Evolutionary conservation across 1,139 yeast species (phyloP).

Genomic region (Zygosaccharomyces sapae): DNA sequence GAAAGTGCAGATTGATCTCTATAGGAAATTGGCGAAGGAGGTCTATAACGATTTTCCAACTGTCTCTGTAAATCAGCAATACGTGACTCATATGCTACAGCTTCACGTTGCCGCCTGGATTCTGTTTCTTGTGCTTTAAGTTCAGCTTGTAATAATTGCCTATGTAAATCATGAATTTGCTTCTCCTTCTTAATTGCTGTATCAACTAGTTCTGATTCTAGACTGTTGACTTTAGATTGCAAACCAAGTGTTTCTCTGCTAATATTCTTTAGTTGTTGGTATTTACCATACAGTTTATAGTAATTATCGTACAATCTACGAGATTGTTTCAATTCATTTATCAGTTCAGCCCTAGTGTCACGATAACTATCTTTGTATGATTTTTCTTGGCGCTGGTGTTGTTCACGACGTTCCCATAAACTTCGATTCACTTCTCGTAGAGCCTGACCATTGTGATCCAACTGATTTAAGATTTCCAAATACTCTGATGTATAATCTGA

Average conservation of each 20-base stretch:
- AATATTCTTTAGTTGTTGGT: conserved; percentile 38
- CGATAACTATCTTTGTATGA: conserved; percentile 38
- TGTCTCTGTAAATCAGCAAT: conserved; percentile 25
- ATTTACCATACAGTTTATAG: conserved; percentile 42
- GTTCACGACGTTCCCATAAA: conserved; percentile 21
- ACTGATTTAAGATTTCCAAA: conserved; percentile 20
- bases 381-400: conserved; percentile 21
- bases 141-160: conserved; percentile 26
- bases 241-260: conserved; percentile 17
- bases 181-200: conserved; percentile 21
- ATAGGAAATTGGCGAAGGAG: conserved; percentile 10
- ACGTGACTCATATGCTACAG: conserved; percentile 20
- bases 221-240: conserved; percentile 22
- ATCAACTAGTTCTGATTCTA: conserved; percentile 31
- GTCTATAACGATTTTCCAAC: conserved; percentile 6
- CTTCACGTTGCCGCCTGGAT: conserved; percentile 18
- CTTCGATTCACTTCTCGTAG: conserved; percentile 24
- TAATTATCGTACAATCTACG: conserved; percentile 39
- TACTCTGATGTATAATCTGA: conserved; percentile 23
- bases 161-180: conserved; percentile 27
- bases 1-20: conserved; percentile 15
- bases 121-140: conserved; percentile 27
- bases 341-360: conserved; percentile 36
- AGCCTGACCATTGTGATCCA: conserved; percentile 29
- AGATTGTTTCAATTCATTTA: conserved; percentile 34